phyloP scores from a whole-genome alignment of 2,329 filamentous ascomycete genomes.

The Xylariales sp. region DNA sequence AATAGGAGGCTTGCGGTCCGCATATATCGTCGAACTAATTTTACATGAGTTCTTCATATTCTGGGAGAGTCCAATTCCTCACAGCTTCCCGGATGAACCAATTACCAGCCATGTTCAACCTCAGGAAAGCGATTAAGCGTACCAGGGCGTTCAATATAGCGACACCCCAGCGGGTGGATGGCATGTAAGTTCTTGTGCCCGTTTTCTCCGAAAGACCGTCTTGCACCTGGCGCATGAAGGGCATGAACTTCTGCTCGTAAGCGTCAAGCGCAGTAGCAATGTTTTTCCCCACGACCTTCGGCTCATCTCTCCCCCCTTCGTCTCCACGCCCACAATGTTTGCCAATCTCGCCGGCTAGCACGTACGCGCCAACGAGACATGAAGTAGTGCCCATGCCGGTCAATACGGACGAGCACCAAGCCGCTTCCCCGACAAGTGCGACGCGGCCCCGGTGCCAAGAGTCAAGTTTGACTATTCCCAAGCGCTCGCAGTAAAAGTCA shows the following conservation, averaged over 20 bases:
- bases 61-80: constrained; percentile 30
- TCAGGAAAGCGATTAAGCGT: constrained; percentile 24
- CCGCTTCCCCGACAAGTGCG: constrained; percentile 51
- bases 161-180: constrained; percentile 25
- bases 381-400: constrained; percentile 48
- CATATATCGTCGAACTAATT: too few relatives aligned
- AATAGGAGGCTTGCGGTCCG: too few relatives aligned
- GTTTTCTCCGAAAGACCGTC: constrained; percentile 11
- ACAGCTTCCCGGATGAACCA: constrained; percentile 27
- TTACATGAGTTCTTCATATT: too few relatives aligned
- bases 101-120: constrained; percentile 27
- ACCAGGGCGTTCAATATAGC: constrained; percentile 23
- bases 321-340: too few relatives aligned
- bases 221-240: constrained; percentile 39
- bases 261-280: constrained; percentile 28
- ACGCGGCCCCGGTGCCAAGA: constrained; percentile 41
- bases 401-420: constrained; percentile 39
- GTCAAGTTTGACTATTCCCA: constrained; percentile 40
- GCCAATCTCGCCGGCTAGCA: constrained; percentile 50
- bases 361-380: constrained; percentile 46
- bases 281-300: constrained; percentile 8
- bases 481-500: constrained; percentile 42
- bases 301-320: background rate
- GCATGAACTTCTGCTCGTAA: constrained; percentile 39
- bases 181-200: constrained; percentile 11